phyloP scores from a whole-genome alignment of 208 protist genomes.

The Acanthamoeba lenticulata region DNA sequence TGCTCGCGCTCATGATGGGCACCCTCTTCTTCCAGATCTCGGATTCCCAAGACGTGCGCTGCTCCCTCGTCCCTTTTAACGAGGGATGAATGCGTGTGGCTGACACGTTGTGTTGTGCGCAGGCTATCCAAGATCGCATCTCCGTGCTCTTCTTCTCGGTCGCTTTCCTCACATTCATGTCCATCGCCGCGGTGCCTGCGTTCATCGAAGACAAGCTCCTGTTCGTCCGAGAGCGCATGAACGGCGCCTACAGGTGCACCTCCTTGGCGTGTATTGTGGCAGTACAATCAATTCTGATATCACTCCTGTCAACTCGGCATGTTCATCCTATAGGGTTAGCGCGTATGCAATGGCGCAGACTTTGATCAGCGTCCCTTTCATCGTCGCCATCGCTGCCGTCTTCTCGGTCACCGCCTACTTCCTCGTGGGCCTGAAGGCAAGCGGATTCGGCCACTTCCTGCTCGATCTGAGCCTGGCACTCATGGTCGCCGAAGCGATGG shows the following conservation, averaged over 20 bases:
- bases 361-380: conserved; percentile 17
- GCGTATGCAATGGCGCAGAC: conserved; percentile 50
- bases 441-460: conserved; percentile 42
- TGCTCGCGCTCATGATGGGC: conserved; percentile 53
- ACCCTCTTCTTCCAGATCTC: conserved; percentile 49
- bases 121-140: conserved; percentile 43
- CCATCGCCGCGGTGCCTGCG: conserved; percentile 42
- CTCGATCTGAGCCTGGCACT: conserved; percentile 22
- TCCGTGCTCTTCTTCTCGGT: conserved; percentile 68
- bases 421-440: conserved; percentile 29
- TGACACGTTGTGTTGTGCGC: not conserved
- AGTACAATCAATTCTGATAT: no score
- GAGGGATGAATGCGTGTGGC: no score
- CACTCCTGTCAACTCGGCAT: not conserved
- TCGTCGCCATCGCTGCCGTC: not conserved
- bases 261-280: no score
- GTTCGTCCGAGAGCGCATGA: conserved; percentile 51
- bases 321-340: not conserved
- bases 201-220: conserved; percentile 60
- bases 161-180: conserved; percentile 67
- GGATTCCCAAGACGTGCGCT: not conserved
- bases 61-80: not conserved
- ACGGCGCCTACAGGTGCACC: conserved; percentile 49
- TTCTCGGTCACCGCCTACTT: conserved; percentile 39
- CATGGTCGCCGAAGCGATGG: conserved; percentile 21